Evolutionary conservation across 352 stramenopile species (phyloP).

Genomic region (Globisporangium carolinianum): DNA sequence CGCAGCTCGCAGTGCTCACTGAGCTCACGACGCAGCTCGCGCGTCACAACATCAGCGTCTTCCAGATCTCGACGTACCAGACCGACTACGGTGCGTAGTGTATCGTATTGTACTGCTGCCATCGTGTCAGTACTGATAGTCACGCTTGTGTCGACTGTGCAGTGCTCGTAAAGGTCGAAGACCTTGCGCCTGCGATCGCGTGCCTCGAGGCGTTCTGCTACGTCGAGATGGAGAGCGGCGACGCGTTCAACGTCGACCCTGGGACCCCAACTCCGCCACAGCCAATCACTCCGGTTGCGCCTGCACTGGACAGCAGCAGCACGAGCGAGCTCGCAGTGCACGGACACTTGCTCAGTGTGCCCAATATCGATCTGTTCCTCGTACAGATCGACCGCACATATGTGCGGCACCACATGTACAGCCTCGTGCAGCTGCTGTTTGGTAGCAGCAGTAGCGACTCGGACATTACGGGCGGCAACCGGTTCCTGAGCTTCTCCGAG

Average conservation of each 20-base stretch:
- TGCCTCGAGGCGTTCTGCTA: slow-evolving; percentile 52
- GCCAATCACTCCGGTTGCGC: too few species aligned
- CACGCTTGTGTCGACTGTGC: too few species aligned
- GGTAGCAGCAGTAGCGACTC: slow-evolving; percentile 2
- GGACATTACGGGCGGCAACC: slow-evolving; percentile 9
- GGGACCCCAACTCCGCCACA: too few species aligned
- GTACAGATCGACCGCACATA: slow-evolving; percentile 42
- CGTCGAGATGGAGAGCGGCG: slow-evolving; percentile 41
- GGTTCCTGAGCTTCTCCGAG: slow-evolving; percentile 58
- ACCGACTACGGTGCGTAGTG: slow-evolving; percentile 30
- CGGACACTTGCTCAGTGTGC: slow-evolving; percentile 48
- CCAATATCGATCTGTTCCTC: slow-evolving; percentile 42
- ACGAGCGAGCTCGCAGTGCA: slow-evolving; percentile 20
- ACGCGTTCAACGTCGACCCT: slow-evolving; percentile 10
- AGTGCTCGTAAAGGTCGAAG: slow-evolving; percentile 55
- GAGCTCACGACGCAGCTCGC: slow-evolving; percentile 56
- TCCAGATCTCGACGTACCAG: slow-evolving; percentile 72
- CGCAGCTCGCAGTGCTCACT: slow-evolving; percentile 45
- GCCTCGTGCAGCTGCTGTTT: slow-evolving; percentile 49
- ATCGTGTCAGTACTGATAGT: too few species aligned
- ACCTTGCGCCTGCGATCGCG: slow-evolving; percentile 31
- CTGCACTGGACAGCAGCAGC: too few species aligned
- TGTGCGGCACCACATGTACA: slow-evolving; percentile 46
- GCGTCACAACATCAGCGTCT: slow-evolving; percentile 42
- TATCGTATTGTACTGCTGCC: too few species aligned